Evolutionary conservation across 2,329 filamentous ascomycete species (phyloP), one percentile per base, ranked within the genome.

Genomic region (Colletotrichum sansevieriae): DNA sequence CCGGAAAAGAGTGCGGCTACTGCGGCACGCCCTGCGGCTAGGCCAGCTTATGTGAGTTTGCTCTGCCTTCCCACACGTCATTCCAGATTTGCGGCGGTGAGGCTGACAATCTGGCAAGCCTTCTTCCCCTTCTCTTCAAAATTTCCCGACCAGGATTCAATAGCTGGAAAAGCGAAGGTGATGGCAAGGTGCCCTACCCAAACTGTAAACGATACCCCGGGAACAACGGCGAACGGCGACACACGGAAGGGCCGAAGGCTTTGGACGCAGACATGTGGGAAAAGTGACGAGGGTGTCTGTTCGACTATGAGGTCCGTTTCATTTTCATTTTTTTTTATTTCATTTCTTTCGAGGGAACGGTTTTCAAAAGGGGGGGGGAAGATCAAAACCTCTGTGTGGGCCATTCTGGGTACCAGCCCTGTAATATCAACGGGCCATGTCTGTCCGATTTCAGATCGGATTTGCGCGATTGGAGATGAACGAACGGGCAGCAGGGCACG

Each of bases 1-100:
- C 84, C 37, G 85, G 85, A 60, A 81, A 83, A 65, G 78, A 78
- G 58, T 88, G 85, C 73, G 81, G 82, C 37, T 82, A 83, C 71
- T 87, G 84, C 75, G 84, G 84, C 57, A 85, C 84, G 25, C 81
- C 83, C 41, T 77, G 77, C 71, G 77, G 76, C 68, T 78, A 75
- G 61, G 44, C 51, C 44, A 62, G 56, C 54, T 66, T 56, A 58
- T 63, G 63, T 70, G 63, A 70, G 63, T 13, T 66, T 46, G 54
- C 51, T 56, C 9, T 29, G 29, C 29, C 9, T 29, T 29, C 29
- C 43, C 57, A 11, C 43, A 46, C 57, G 56, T 51, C 44, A 55
- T 52, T 52, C 37, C 25, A 29, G 47, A 51, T 39, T 49, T 62
- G 63, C 62, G 56, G 55, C 63, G 56, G 56, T 62, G 66, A 56